A percentile compares a stretch with the other conserved stretches of the same genome.
phyloP scores from a whole-genome alignment of 2,329 filamentous ascomycete species.

The Aureobasidium sp. region DNA sequence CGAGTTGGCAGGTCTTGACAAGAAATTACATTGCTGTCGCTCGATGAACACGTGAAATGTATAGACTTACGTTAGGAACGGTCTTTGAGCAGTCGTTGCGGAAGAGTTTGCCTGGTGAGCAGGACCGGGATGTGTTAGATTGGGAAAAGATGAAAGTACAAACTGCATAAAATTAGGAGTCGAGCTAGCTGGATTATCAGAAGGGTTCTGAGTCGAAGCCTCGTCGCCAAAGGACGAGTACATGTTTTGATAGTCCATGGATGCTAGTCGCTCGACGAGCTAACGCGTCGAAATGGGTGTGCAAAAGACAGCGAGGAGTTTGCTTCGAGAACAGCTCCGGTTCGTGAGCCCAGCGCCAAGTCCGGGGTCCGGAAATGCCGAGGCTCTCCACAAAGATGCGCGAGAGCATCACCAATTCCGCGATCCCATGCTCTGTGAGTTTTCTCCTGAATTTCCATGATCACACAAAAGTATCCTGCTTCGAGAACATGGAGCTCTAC shows the following conservation, averaged over 20 bases:
- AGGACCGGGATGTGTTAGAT: background rate
- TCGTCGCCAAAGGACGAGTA: conserved; percentile 13
- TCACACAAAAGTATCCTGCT: background rate
- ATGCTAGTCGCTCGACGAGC: background rate
- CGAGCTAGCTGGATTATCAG: conserved; percentile 2
- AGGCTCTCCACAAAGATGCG: background rate
- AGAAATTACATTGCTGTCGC: background rate
- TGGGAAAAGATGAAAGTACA: conserved; percentile 8
- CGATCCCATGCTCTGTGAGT: background rate
- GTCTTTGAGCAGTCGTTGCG: conserved; percentile 6
- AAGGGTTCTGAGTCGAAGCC: conserved; percentile 1
- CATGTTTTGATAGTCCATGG: conserved; percentile 14
- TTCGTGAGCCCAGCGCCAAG: background rate
- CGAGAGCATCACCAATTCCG: background rate
- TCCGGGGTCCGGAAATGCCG: conserved; percentile 9
- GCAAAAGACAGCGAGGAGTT: background rate
- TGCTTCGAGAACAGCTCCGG: conserved; percentile 2
- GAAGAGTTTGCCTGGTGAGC: background rate
- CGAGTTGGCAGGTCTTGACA: conserved; percentile 7
- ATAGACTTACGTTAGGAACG: conserved; percentile 14
- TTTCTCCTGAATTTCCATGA: background rate
- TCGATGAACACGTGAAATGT: conserved; percentile 2
- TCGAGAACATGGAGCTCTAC: conserved; percentile 17
- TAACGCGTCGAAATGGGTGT: conserved; percentile 2
- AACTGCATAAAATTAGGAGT: conserved; percentile 15